Base-by-base conservation (phyloP, 805 yeast species). In the Isabelozyma gotoi region DNA sequence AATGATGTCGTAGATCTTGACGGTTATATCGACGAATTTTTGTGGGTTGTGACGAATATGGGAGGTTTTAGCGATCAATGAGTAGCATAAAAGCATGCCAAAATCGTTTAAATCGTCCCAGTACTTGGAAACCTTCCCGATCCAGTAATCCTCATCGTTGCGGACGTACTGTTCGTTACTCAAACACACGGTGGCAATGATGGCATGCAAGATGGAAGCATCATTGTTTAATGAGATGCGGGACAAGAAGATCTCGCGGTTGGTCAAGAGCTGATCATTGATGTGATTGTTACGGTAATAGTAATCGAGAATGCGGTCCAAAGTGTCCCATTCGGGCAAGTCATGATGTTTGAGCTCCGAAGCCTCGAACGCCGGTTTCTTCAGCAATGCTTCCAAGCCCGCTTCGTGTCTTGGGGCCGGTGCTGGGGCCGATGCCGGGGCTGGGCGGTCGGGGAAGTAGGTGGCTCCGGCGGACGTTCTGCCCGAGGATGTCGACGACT, bases 71-170 rank as follows among this genome's bases (percentile, higher is more conserved):
- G 52, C 40, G 12, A 52, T 35, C 40, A 63, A 49, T n/a, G 49
- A 41, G 29, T 49, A 56, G 21, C 58, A 50, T 12, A 59, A 38
- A 6, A 63, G 38, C 51, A 61, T 53, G 7, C 65, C 67, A 29
- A 62, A 48, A 17, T 58, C 58, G 38, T 57, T 57, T 21, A 63
- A 53, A 27, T 51, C 49, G 45, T 63, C 65, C 61, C 58, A 55
- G 42, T 41, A 50, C 34, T 51, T 51, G 41, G 46, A 46, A 21
- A 50, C 51, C 2, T 48, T 49, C 14, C 39, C 42, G 12, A 62
- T 40, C 67, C 68, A 63, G 33, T 42, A 42, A 3, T 39, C 20
- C 32, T 62, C 64, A 35, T 50, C 51, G 10, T 31, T 40, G 2
- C 19, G 11, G 4, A 46, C 40, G 20, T 16, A 27, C n/a, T 43